Evolutionary conservation across 129 eudicot genomes (phyloP), one percentile per base, ranked within the genome.

Genomic region (Tagetes erecta): DNA sequence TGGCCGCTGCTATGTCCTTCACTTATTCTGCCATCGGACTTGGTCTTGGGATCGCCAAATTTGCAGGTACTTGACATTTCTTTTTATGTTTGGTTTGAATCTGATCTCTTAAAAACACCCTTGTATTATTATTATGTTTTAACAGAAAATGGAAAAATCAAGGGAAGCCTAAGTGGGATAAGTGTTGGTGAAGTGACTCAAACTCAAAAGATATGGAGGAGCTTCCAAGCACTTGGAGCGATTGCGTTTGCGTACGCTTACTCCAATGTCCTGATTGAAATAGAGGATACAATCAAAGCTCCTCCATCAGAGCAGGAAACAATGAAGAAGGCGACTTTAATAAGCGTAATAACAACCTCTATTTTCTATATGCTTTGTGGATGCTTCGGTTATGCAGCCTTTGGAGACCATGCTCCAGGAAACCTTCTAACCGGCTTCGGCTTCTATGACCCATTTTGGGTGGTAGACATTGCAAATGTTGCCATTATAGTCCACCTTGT

Each of bases 341-440:
- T 84, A 35, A 87, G 92, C 67, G 84, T 86, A 6, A 38, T 65
- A 31, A 83, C 85, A 1, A 87, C 92, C 0, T 82, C 92, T 0
- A 31, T 74, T 3, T 87, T 87, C 82, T 87, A 87, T 75, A 84
- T 87, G 87, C 92, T 87, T 35, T 87, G 92, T 70, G 92, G 92
- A 33, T 82, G 89, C 74, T 76, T 87, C 35, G 92, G 92, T 8
- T 87, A 87, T 4, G 92, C 92, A 2, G 85, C 92, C 14, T 87
- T 87, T 51, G 92, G 92, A 5, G 92, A 87, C 84, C 80, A 79
- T 6, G 83, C 89, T 49, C 92, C 92, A 0, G 92, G 92, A 3
- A 87, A 87, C 82, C 92, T 87, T 79, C 81, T 87, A n/a, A 87
- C 92, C 3, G 92, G 92, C 0, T 87, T 87, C 34, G 92, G 92